Conservation (phyloP, 139 green algal genomes). For the Bryopsis sp. region DNA sequence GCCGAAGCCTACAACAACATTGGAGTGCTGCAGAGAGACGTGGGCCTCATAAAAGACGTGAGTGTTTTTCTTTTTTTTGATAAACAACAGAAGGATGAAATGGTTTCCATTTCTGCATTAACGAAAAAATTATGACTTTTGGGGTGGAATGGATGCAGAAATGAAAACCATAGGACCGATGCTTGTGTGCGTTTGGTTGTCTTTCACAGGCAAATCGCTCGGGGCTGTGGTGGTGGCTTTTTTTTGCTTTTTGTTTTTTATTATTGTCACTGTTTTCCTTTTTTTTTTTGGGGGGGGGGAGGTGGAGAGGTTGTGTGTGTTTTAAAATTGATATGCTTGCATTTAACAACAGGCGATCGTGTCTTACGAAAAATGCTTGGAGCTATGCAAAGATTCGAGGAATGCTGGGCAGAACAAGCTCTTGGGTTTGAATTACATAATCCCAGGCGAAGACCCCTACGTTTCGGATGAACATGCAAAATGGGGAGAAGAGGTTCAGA, state of each 20-base stretch:
- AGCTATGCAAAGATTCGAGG: constrained; percentile 47
- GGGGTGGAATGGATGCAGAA: too few relatives aligned
- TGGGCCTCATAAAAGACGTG: constrained; percentile 34
- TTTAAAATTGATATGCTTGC: too few relatives aligned
- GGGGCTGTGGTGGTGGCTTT: neutral
- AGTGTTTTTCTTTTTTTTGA: constrained; percentile 11
- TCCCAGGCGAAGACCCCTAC: constrained; percentile 52
- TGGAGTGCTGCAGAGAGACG: constrained; percentile 68
- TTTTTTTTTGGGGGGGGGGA: too few relatives aligned
- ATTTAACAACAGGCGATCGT: constrained; percentile 51
- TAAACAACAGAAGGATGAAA: neutral
- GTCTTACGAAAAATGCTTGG: constrained; percentile 62
- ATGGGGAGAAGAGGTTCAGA: constrained; percentile 66
- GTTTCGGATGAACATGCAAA: constrained; percentile 69
- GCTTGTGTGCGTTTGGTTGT: too few relatives aligned
- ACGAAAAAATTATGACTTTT: too few relatives aligned
- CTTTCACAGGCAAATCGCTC: too few relatives aligned
- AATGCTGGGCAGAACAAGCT: constrained; percentile 58
- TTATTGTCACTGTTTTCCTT: too few relatives aligned
- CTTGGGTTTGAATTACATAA: constrained; percentile 65
- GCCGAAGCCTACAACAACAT: constrained; percentile 94
- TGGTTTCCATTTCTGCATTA: constrained; percentile 18
- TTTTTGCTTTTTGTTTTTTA: neutral
- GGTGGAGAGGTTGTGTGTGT: too few relatives aligned
- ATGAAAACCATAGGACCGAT: too few relatives aligned